Percentiles rank a stretch among this genome's conserved stretches.
phyloP scores from a whole-genome alignment of 192 early-diverging fungal species.

The Chytriomyces sp. region DNA sequence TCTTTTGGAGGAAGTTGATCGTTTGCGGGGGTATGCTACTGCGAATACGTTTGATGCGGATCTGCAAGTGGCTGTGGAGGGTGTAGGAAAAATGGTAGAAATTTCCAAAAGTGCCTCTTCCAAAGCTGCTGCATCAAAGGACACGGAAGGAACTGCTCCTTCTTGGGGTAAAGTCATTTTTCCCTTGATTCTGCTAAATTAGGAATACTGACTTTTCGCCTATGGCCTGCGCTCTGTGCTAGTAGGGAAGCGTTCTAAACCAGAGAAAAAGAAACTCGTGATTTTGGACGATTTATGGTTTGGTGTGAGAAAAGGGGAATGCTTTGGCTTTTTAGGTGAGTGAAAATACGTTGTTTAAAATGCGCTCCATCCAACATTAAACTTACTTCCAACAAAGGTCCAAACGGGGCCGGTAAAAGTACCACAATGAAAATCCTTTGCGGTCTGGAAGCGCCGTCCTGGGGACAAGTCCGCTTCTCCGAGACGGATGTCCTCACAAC shows the following conservation, averaged over 20 bases:
- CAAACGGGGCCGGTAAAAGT: conserved; percentile 70
- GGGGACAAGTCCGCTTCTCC: conserved; percentile 60
- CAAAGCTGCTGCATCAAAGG: not conserved
- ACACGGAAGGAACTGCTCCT: not conserved
- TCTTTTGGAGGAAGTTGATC: not conserved
- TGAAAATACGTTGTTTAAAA: not conserved
- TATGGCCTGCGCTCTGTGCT: not conserved
- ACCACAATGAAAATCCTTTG: conserved; percentile 70
- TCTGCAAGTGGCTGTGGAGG: conserved; percentile 8
- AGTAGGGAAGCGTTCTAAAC: not conserved
- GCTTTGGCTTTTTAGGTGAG: conserved; percentile 51
- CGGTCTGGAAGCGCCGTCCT: conserved; percentile 56
- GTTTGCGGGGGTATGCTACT: not conserved
- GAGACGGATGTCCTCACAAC: conserved; percentile 4
- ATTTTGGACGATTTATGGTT: conserved; percentile 52
- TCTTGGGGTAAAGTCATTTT: not conserved
- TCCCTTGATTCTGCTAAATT: not conserved
- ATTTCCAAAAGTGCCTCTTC: not conserved
- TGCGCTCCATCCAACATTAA: not conserved
- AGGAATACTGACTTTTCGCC: not conserved
- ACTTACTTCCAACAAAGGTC: conserved; percentile 34
- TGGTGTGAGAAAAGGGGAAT: conserved; percentile 52
- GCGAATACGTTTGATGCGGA: conserved; percentile 1
- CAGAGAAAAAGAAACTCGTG: conserved; percentile 37
- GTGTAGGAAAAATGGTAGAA: conserved; percentile 13